Base-by-base conservation (phyloP, 768 basidiomycete species). In the Podaxis pistillaris region DNA sequence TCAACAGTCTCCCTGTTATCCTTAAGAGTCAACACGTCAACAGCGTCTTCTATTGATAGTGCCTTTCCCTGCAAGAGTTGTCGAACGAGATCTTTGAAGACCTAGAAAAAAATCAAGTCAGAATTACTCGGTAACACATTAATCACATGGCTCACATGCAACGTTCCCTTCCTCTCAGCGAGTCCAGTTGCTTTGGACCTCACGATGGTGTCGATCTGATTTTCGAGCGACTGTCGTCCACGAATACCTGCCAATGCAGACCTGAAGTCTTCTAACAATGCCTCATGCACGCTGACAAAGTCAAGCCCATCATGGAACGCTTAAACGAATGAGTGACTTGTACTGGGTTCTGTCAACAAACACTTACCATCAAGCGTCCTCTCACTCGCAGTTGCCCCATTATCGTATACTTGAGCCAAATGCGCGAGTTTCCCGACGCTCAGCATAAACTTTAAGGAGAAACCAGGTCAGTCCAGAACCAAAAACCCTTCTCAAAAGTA, bases 381-480 rank as follows among this genome's bases (percentile, higher is more conserved):
- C 59, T 86, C 84, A 46, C 90, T 85, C 15, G 75, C 62, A 1
- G 75, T 61, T 15, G 75, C 73, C 37, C 78, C 76, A 1, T 74
- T 74, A 66, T 88, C 88, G 63, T 91, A 90, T 30, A 94, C 76
- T 61, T 93, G 86, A 1, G 91, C 91, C 13, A 97, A 78, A 68
- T 92, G 86, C 0, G 89, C 79, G 11, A 98, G 83, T 73, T 98
- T 98, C 22, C 93, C 93, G 28, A 98, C 85, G 69, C 94, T 95
- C 60, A 96, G 83, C 84, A 93, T 88, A 51, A 98, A 79, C 96
- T 98, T 55, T 50, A 2, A 19, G 17, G 56, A 36, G 60, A 41
- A 46, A 61, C 58, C 19, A 57, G 57, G 13, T 19, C 30, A 36
- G n/a, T 17, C 12, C 36, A 53, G 58, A 38, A 46, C 26, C 17